Percentiles rank a stretch among this genome's conserved stretches.
Conservation (phyloP, 768 basidiomycete species). For the Boletus subparvulus region DNA sequence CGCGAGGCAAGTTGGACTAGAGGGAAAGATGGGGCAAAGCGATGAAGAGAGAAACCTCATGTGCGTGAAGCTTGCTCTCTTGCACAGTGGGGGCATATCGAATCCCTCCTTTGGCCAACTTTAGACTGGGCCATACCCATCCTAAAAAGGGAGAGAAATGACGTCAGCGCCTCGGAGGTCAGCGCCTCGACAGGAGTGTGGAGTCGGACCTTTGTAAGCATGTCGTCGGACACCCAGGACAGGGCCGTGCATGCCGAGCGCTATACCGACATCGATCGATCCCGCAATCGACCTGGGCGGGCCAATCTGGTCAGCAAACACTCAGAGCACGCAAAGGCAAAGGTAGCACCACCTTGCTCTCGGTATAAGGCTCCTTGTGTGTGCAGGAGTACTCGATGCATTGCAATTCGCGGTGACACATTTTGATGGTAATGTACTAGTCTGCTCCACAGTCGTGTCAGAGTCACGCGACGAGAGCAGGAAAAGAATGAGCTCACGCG, state of each 20-base stretch:
- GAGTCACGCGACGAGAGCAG: background rate
- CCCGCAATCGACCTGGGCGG: conserved; percentile 42
- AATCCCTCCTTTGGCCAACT: conserved; percentile 18
- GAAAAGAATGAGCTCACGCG: conserved; percentile 13
- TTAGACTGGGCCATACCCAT: conserved; percentile 22
- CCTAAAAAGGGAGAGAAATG: conserved; percentile 6
- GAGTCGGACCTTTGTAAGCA: conserved; percentile 42
- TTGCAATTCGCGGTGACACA: conserved; percentile 46
- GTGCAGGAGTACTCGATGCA: conserved; percentile 40
- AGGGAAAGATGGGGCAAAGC: no score
- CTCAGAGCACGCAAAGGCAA: no score
- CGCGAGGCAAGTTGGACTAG: background rate
- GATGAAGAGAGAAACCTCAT: background rate
- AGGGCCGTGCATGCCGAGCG: conserved; percentile 33
- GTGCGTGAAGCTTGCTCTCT: conserved; percentile 10
- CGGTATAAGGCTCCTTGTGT: conserved; percentile 33
- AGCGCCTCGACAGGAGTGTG: background rate
- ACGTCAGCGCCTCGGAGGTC: conserved; percentile 14
- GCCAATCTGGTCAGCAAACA: background rate
- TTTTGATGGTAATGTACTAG: conserved; percentile 18
- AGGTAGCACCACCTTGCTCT: conserved; percentile 27
- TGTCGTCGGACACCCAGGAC: conserved; percentile 37
- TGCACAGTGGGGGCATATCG: conserved; percentile 22
- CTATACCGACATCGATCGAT: conserved; percentile 45
- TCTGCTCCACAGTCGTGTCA: conserved; percentile 12